These are phyloP conservation scores for Platanus orientalis DNA, from an alignment of 164 flowering plant species.

Conservation along the genomic window DNA sequence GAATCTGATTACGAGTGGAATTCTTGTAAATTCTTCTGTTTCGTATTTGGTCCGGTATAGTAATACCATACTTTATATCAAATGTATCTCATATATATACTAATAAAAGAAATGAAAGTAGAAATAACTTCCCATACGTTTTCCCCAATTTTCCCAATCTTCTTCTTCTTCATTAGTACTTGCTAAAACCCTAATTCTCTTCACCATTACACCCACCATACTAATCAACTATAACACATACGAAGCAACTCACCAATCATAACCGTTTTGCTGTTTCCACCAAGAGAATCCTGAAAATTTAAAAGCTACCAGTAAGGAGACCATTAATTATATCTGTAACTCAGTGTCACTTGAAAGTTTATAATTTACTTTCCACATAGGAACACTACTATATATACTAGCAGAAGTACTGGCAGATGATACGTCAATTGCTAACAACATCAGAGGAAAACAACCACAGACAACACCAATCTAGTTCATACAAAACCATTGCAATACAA, in stretches of 20 bases:
- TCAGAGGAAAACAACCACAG: background rate
- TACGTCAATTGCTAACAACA: background rate
- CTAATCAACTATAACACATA: background rate
- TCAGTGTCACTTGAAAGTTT: background rate
- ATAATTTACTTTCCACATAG: background rate
- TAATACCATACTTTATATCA: too few relatives aligned
- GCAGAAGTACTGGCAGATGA: background rate
- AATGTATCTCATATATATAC: too few relatives aligned
- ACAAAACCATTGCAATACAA: background rate
- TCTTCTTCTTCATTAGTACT: too few relatives aligned
- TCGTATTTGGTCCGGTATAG: too few relatives aligned
- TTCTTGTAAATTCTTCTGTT: too few relatives aligned
- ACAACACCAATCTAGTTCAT: background rate
- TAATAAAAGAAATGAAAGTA: background rate
- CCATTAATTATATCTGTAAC: background rate
- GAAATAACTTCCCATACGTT: too few relatives aligned
- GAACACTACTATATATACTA: background rate
- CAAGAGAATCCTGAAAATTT: constrained; percentile 82
- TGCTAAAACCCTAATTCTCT: too few relatives aligned
- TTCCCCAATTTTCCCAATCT: too few relatives aligned
- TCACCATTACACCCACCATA: too few relatives aligned
- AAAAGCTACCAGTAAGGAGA: background rate
- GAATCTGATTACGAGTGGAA: too few relatives aligned
- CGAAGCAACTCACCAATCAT: constrained; percentile 80
- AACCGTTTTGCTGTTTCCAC: constrained; percentile 95